A percentile compares a stretch with the other conserved stretches of the same genome.
Conservation (phyloP, 202 grass and related monocot genomes). For the Saccharum hybrid region DNA sequence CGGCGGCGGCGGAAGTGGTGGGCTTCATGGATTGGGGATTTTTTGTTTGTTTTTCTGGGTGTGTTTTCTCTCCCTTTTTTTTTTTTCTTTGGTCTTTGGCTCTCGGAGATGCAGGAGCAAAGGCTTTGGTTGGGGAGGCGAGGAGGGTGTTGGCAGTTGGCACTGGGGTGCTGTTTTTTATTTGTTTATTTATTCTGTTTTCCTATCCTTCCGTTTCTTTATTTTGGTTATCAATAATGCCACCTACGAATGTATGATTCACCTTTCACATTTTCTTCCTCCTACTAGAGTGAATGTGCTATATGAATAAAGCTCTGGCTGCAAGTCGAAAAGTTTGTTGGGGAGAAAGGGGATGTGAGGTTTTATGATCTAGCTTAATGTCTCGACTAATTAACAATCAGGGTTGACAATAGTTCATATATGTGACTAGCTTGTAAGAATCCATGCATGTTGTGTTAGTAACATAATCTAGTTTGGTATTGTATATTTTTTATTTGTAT, state of each 20-base stretch:
- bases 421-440: too few relatives aligned
- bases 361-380: not conserved
- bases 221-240: not conserved
- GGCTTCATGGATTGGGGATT: slow-evolving; percentile 74
- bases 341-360: too few relatives aligned
- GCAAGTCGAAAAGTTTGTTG: not conserved
- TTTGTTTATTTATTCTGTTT: not conserved
- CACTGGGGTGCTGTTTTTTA: not conserved
- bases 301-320: not conserved
- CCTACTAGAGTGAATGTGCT: too few relatives aligned
- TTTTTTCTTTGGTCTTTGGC: slow-evolving; percentile 42
- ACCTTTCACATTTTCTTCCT: not conserved
- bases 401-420: too few relatives aligned
- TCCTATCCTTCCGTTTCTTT: not conserved
- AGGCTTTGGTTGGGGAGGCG: not conserved
- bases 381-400: too few relatives aligned
- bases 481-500: too few relatives aligned
- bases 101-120: slow-evolving; percentile 16
- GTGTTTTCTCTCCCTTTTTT: not conserved
- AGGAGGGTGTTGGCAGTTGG: not conserved
- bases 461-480: too few relatives aligned
- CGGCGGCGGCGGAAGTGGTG: slow-evolving; percentile 42
- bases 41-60: slow-evolving; percentile 45
- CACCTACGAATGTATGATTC: not conserved
- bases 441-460: too few relatives aligned